phyloP scores from a whole-genome alignment of 1,284 basidiomycete genomes.

The Peniophora sp. region DNA sequence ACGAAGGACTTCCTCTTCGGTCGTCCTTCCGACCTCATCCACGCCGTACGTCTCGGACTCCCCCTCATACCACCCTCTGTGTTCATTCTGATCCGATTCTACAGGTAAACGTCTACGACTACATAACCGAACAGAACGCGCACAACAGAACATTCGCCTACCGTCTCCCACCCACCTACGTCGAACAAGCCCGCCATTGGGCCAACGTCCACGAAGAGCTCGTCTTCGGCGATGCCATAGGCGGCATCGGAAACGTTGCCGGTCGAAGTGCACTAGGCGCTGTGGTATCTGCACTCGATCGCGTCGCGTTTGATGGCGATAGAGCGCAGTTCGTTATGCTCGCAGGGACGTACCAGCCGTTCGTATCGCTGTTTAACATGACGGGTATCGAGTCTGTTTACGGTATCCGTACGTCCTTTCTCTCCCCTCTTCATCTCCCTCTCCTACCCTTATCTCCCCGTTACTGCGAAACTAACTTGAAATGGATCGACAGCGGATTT shows the following conservation, averaged over 20 bases:
- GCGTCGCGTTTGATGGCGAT: slow-evolving; percentile 71
- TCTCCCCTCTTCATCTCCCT: slow-evolving; percentile 3
- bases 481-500: slow-evolving; percentile 51
- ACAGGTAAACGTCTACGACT: slow-evolving; percentile 77
- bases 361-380: slow-evolving; percentile 81
- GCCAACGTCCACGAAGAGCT: slow-evolving; percentile 76
- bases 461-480: background rate
- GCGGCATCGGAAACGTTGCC: slow-evolving; percentile 77
- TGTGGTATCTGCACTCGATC: slow-evolving; percentile 61
- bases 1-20: slow-evolving; percentile 66
- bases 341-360: slow-evolving; percentile 77
- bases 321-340: slow-evolving; percentile 72
- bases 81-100: slow-evolving; percentile 7
- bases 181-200: slow-evolving; percentile 61
- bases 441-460: background rate
- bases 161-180: slow-evolving; percentile 59
- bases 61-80: background rate
- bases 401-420: slow-evolving; percentile 55
- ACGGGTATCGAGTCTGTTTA: slow-evolving; percentile 51
- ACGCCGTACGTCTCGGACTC: slow-evolving; percentile 51
- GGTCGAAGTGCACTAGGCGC: slow-evolving; percentile 71
- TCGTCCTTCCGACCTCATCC: slow-evolving; percentile 57
- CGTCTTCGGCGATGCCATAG: slow-evolving; percentile 61
- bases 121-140: slow-evolving; percentile 63
- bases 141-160: slow-evolving; percentile 76